phyloP scores from a whole-genome alignment of 192 early-diverging fungal genomes.

The Backusella tuberculispora region DNA sequence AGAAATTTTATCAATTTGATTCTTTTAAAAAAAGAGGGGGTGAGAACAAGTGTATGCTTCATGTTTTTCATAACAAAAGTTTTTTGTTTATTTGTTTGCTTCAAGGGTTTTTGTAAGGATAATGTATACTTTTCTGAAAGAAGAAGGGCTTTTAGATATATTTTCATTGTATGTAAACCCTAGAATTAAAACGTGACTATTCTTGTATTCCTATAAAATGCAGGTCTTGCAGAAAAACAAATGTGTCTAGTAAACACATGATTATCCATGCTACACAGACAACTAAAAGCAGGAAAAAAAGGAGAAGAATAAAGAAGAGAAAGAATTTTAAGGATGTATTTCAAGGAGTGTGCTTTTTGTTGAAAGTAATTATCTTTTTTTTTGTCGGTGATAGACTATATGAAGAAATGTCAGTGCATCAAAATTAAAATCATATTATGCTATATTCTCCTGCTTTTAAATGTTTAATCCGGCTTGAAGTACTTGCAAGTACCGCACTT shows the following conservation, averaged over 20 bases:
- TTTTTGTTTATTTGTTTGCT: not conserved
- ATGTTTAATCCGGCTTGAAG: no score
- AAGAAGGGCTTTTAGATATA: not conserved
- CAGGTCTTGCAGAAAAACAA: not conserved
- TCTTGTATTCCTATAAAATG: not conserved
- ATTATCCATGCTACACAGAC: not conserved
- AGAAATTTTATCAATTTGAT: no score
- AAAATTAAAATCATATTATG: no score
- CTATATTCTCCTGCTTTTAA: no score
- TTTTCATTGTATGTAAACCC: not conserved
- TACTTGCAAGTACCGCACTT: no score
- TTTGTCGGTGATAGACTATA: not conserved
- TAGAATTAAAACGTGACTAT: not conserved
- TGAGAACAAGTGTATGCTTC: no score
- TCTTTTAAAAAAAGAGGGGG: no score
- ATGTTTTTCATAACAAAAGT: no score
- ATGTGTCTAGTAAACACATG: not conserved
- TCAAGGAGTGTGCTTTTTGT: not conserved
- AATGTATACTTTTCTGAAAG: not conserved
- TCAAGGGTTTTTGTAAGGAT: not conserved
- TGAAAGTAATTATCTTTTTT: not conserved
- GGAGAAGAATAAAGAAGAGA: not conserved
- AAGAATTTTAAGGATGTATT: not conserved
- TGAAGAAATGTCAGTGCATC: not conserved
- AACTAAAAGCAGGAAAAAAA: not conserved